A percentile compares a stretch with the other conserved stretches of the same genome.
phyloP scores from a whole-genome alignment of 2,329 filamentous ascomycete genomes.

The Neonectria faginata region DNA sequence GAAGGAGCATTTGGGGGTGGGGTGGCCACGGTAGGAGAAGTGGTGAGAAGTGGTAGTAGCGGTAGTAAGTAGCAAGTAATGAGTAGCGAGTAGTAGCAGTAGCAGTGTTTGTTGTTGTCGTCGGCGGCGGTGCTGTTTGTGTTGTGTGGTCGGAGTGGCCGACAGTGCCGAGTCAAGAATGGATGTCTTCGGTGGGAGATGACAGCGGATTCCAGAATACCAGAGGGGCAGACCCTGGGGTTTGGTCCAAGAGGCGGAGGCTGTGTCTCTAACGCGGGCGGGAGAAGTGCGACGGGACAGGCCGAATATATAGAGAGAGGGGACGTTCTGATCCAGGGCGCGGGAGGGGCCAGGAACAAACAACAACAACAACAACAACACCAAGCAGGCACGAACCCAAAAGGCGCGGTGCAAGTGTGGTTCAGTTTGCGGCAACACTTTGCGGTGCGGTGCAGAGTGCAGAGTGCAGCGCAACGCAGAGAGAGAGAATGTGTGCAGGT shows the following conservation, averaged over 20 bases:
- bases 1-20: slow-evolving; percentile 38
- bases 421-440: slow-evolving; percentile 1
- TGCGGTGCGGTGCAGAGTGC: neutral
- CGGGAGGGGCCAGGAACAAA: slow-evolving; percentile 39
- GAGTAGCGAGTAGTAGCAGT: neutral
- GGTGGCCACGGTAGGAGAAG: slow-evolving; percentile 17
- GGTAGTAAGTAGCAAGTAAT: neutral
- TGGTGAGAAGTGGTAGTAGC: neutral
- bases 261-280: slow-evolving; percentile 41
- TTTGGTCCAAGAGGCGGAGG: slow-evolving; percentile 33
- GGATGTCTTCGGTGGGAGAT: slow-evolving; percentile 45
- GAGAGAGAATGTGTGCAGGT: neutral
- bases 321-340: slow-evolving; percentile 20
- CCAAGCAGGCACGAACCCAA: slow-evolving; percentile 11
- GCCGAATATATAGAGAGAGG: slow-evolving; percentile 39
- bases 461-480: neutral
- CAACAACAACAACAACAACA: slow-evolving; percentile 28
- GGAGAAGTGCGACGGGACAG: slow-evolving; percentile 40
- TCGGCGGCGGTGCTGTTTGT: slow-evolving; percentile 13
- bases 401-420: slow-evolving; percentile 3
- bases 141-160: slow-evolving; percentile 31
- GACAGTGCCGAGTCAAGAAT: slow-evolving; percentile 40
- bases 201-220: slow-evolving; percentile 42
- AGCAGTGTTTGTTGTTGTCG: slow-evolving; percentile 17
- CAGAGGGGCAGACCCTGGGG: slow-evolving; percentile 39